Conservation (phyloP, 2,329 filamentous ascomycete species). For the Penicillium sp. region DNA sequence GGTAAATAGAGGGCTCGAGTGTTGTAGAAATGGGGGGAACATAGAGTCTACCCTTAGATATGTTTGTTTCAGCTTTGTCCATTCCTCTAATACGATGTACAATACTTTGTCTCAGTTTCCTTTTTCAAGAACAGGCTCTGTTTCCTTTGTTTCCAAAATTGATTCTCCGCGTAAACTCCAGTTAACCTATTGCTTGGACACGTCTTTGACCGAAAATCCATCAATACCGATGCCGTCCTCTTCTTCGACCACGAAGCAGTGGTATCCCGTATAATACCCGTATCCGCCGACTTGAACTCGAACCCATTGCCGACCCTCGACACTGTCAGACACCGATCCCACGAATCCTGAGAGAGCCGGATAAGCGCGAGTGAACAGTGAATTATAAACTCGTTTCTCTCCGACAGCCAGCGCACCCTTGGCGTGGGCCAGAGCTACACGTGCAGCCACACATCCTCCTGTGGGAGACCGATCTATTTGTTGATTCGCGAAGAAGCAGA, state of each 20-base stretch:
- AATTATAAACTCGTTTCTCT: conserved; percentile 35
- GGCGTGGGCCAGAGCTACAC: conserved; percentile 35
- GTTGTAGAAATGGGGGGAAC: conserved; percentile 19
- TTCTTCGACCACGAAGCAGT: conserved; percentile 12
- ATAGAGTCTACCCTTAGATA: conserved; percentile 27
- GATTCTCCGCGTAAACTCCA: background rate
- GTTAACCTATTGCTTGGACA: background rate
- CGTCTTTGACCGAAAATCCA: conserved; percentile 12
- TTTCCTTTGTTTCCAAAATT: conserved; percentile 15
- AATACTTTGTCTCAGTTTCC: conserved; percentile 25
- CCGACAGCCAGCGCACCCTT: conserved; percentile 22
- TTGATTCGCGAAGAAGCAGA: conserved; percentile 46
- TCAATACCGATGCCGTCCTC: conserved; percentile 12
- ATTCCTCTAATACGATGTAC: conserved; percentile 25
- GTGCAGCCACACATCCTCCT: conserved; percentile 37
- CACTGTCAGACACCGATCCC: conserved; percentile 8
- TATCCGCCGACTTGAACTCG: conserved; percentile 9
- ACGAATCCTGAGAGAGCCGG: conserved; percentile 12
- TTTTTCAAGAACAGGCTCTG: conserved; percentile 21
- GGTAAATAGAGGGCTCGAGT: conserved; percentile 38
- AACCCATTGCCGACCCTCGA: background rate
- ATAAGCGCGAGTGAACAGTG: conserved; percentile 26
- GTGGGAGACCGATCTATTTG: conserved; percentile 47
- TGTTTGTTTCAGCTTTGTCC: conserved; percentile 23
- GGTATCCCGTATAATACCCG: conserved; percentile 15